Conservation (phyloP, 1,284 basidiomycete species). For the Inonotus hispidus region DNA sequence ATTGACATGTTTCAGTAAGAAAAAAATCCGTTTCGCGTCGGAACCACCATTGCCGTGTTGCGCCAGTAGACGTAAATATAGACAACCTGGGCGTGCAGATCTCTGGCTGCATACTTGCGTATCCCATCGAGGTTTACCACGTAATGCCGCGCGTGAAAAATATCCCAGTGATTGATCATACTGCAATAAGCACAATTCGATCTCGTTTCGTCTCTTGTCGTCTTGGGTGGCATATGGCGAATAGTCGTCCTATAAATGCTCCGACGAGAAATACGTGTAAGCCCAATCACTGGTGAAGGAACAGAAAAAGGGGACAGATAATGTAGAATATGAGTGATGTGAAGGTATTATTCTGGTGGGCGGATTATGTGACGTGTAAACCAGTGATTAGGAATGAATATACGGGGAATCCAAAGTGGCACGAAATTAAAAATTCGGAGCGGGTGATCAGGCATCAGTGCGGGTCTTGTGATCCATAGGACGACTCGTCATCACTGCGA, state of each 20-base stretch:
- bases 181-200: not conserved
- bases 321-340: not conserved
- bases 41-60: not conserved
- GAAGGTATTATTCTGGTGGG: not conserved
- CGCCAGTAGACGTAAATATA: not conserved
- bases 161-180: not conserved
- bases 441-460: constrained; percentile 28
- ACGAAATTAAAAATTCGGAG: not conserved
- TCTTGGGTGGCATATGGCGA: not conserved
- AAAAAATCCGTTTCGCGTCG: not conserved
- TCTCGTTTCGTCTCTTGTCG: not conserved
- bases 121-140: constrained; percentile 1
- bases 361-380: not conserved
- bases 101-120: not conserved
- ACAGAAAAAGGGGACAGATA: not conserved
- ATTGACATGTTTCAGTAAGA: constrained; percentile 6
- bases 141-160: not conserved
- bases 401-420: constrained; percentile 2
- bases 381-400: constrained; percentile 7
- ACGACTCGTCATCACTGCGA: constrained; percentile 32
- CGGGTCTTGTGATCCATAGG: constrained; percentile 33
- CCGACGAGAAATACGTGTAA: not conserved
- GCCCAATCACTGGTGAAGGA: not conserved
- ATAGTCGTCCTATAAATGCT: not conserved
- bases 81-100: not conserved